Conservation (phyloP, 495 filamentous ascomycete genomes). For the Parmelia sp. region DNA sequence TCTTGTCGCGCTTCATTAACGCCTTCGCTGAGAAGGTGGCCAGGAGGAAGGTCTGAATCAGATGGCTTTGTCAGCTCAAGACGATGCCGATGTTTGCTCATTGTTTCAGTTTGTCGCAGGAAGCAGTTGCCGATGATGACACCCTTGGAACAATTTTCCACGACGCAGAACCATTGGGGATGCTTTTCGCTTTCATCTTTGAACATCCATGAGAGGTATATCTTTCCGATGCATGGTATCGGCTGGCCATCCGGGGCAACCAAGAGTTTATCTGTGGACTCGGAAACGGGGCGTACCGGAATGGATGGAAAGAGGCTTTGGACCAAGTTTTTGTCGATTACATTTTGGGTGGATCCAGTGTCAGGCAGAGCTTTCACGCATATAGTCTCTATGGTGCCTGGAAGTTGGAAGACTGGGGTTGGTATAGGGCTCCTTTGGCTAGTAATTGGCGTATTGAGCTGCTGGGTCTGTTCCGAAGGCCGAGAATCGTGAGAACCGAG, state of each 20-base stretch:
- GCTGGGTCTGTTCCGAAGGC: not conserved
- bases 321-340: conserved; percentile 9
- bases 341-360: conserved; percentile 11
- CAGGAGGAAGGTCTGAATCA: not conserved
- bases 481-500: not conserved
- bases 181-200: conserved; percentile 5
- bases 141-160: conserved; percentile 9
- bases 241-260: conserved; percentile 9
- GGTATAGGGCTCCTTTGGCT: not conserved
- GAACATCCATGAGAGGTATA: conserved; percentile 5
- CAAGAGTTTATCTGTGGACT: conserved; percentile 5
- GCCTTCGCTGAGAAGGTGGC: conserved; percentile 6
- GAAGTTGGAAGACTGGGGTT: conserved; percentile 9
- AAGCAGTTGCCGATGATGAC: conserved; percentile 16
- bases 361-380: conserved; percentile 8
- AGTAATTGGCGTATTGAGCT: not conserved
- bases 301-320: conserved; percentile 1
- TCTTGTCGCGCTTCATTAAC: conserved; percentile 5
- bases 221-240: conserved; percentile 6
- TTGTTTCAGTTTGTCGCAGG: conserved; percentile 11
- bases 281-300: not conserved
- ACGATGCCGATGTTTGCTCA: conserved; percentile 5
- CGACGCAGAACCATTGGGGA: conserved; percentile 7
- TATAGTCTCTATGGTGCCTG: conserved; percentile 1
- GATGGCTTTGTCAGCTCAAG: conserved; percentile 5